Evolutionary conservation across 106 monocot genomes (phyloP), one percentile per base, ranked within the genome.

Genomic region (Iris macrosiphon): DNA sequence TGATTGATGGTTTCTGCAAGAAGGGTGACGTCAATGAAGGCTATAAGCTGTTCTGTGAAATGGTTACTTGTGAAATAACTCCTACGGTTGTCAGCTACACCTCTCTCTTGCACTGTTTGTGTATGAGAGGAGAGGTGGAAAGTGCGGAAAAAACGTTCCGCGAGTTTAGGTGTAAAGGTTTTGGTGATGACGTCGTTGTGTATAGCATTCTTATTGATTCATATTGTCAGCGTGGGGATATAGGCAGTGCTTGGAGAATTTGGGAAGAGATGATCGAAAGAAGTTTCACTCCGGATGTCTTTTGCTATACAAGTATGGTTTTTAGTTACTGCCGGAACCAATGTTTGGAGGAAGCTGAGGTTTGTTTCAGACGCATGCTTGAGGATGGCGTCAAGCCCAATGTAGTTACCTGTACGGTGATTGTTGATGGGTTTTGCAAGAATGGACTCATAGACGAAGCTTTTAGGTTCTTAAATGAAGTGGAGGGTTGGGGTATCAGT

Each of bases 401-500:
- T 40, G 27, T 63, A 51, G 63, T 63, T 63, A 63, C 63, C 29
- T 51, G 51, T 51, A 63, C 63, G 20, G 9, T 63, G 11, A 63
- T 63, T 37, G 21, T 63, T 63, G 50, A 63, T 30, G 40, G 28
- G 0, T 35, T 17, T 51, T 35, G 49, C 29, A 63, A 52, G 28
- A 8, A 51, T 16, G 27, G 40, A 27, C 11, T 12, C 9, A 57
- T 14, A 13, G 12, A 14, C 1, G 39, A 57, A 59, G 43, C 43
- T 22, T 30, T 44, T 21, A 29, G 2, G 59, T 59, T 59, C 27
- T 25, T 42, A 40, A 27, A 29, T 26, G 6, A 7, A 42, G 42
- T 44, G 29, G 9, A 16, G 40, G 29, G 42, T 23, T 40, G 40
- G 40, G 59, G 41, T 16, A 44, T 59, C 17, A 13, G 17, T 40